A percentile compares a stretch with the other conserved stretches of the same genome.
These are phyloP conservation scores for Paraconiothyrium brasiliense DNA, from an alignment of 2,329 filamentous ascomycete species.

Conservation along the genomic window DNA sequence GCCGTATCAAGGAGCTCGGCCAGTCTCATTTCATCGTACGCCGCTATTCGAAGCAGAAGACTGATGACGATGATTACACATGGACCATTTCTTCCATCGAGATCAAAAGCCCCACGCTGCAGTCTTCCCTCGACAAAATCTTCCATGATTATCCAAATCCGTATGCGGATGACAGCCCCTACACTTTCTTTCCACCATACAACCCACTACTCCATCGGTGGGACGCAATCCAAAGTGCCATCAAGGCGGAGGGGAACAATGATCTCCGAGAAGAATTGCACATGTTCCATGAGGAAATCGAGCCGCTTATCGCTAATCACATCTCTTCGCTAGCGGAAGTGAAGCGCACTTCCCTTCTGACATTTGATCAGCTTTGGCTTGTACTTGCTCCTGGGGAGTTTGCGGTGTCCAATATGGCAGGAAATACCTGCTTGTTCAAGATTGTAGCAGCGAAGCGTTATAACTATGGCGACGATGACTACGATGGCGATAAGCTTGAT, in stretches of 20 bases:
- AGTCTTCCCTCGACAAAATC: slow-evolving; percentile 10
- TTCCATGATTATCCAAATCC: slow-evolving; percentile 12
- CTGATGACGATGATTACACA: slow-evolving; percentile 7
- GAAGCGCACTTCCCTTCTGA: slow-evolving; percentile 3
- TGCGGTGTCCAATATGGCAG: slow-evolving; percentile 1
- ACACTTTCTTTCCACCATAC: slow-evolving; percentile 6
- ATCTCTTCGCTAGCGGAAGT: slow-evolving; percentile 2
- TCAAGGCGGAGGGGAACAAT: slow-evolving; percentile 7
- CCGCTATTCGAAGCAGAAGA: slow-evolving; percentile 8
- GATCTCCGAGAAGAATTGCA: slow-evolving; percentile 3
- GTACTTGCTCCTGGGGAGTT: slow-evolving; percentile 10
- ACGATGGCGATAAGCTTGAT: background rate
- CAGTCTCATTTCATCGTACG: slow-evolving; percentile 7
- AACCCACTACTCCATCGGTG: slow-evolving; percentile 8
- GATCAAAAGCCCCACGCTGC: slow-evolving; percentile 9
- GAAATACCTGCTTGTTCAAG: slow-evolving; percentile 6
- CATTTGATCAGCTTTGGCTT: slow-evolving; percentile 12
- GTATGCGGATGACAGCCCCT: background rate
- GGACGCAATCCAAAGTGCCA: slow-evolving; percentile 4
- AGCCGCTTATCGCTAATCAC: slow-evolving; percentile 4
- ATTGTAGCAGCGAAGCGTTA: slow-evolving; percentile 11
- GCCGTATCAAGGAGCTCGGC: slow-evolving; percentile 10
- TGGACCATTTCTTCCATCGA: slow-evolving; percentile 7
- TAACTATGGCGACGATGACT: background rate
- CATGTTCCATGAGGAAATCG: slow-evolving; percentile 4